phyloP scores from a whole-genome alignment of 2,329 filamentous ascomycete genomes.

The Fusarium sp. region DNA sequence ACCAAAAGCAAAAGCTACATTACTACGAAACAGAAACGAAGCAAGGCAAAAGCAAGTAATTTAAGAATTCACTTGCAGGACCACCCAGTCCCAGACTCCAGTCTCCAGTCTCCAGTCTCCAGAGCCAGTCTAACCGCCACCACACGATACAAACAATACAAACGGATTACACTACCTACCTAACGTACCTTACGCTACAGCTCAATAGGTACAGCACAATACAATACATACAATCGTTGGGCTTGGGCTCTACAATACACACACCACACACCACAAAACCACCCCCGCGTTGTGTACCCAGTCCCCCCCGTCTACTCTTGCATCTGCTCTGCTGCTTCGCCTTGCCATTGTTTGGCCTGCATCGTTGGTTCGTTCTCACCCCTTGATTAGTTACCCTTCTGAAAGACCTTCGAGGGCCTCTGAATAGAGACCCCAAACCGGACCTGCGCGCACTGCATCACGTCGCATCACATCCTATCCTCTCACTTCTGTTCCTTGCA shows the following conservation, averaged over 20 bases:
- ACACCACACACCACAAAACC: slow-evolving; percentile 29
- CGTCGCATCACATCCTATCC: slow-evolving; percentile 5
- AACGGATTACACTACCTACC: background rate
- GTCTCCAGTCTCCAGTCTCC: background rate
- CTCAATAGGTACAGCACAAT: background rate
- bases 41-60: slow-evolving; percentile 31
- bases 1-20: slow-evolving; percentile 20
- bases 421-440: slow-evolving; percentile 13
- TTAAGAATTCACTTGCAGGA: slow-evolving; percentile 27
- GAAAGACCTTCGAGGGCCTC: slow-evolving; percentile 12
- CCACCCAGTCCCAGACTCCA: background rate
- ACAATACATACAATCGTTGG: background rate
- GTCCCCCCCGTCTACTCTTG: slow-evolving; percentile 31
- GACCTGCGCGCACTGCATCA: slow-evolving; percentile 14
- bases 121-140: slow-evolving; percentile 32
- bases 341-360: slow-evolving; percentile 36
- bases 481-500: slow-evolving; percentile 38
- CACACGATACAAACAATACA: slow-evolving; percentile 6
- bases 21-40: slow-evolving; percentile 23
- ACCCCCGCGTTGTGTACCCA: slow-evolving; percentile 37
- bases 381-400: slow-evolving; percentile 22
- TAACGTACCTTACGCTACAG: slow-evolving; percentile 1
- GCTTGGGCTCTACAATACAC: slow-evolving; percentile 6
- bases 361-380: slow-evolving; percentile 35
- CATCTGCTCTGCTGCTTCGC: slow-evolving; percentile 1